Evolutionary conservation across 192 early-diverging fungal species (phyloP), one percentile per base, ranked within the genome.

Genomic region (Umbelopsis vinacea): DNA sequence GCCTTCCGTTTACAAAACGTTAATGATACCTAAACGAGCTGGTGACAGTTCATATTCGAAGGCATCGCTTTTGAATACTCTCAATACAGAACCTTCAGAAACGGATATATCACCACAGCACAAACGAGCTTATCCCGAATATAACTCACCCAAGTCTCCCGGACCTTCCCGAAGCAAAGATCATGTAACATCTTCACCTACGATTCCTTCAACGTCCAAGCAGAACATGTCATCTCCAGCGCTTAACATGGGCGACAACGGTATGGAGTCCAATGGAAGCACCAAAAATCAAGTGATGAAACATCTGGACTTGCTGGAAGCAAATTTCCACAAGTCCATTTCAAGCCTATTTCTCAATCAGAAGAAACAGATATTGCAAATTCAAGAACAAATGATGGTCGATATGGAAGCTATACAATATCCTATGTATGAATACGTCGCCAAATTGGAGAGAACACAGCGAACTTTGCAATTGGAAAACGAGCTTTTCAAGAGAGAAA

Each of bases 391-490:
- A 37, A 17, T 63, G 57, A 37, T n/a, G 33, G 10, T 29, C 5
- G 33, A 33, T 11, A 37, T 35, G 33, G 57, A 63, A 37, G 33
- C 17, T 3, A 12, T 26, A 6, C 48, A 50, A 8, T 63, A 63
- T 37, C 29, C 33, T 15, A 19, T 63, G 33, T 63, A 63, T 37
- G 57, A 63, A 29, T 35, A 63, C 35, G 33, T 63, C 19, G 57
- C 57, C 38, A 63, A 37, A 33, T 63, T 63, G 29, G 57, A 63
- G 29, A 63, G 33, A 37, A 33, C 15, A n/a, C 57, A 37, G n/a
- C 17, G 45, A n/a, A 43, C 22, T 4, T 71, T 55, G 9, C 24
- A 45, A 0, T 9, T 71, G 0, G 35, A 21, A 2, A 60, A 66
- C 24, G 26, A 47, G 15, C 53, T 60, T n/a, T 46, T 22, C 22